Evolutionary conservation across 495 filamentous ascomycete species (phyloP), one percentile per base, ranked within the genome.

Genomic region (Platismatia glauca): DNA sequence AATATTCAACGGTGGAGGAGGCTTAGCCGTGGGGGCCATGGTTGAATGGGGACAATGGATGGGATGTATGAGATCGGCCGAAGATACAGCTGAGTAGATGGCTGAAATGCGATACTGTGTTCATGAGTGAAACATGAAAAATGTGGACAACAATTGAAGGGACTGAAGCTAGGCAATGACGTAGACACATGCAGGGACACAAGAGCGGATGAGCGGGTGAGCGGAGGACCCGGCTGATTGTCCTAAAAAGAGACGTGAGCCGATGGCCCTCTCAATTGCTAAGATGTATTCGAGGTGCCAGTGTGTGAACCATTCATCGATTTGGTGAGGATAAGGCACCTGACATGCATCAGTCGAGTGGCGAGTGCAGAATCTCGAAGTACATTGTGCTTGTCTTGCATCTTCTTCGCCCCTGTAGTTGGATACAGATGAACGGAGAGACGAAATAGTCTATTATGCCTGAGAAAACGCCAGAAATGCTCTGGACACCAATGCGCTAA

Each of bases 1-100:
- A 56, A 84, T 81, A 41, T 75, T 71, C 27, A 58, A 58, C 7
- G 3, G 3, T 43, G 37, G 24, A 12, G 37, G 34, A 58, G 29
- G 16, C 50, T 43, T 44, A 5, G 31, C 13, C 6, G 57, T 8
- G 57, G 29, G n/a, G 2, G 50, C 29, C 50, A 58, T 58, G 22
- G 8, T 44, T 18, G 13, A 13, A 20, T 39, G 12, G 24, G 31
- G 29, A 24, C 1, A 20, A 18, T 53, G 6, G 29, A 50, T 18
- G 48, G 6, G 27, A 52, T 31, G 13, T 52, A 52, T 33, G 50
- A 20, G 6, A 34, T 31, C 0, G 2, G n/a, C 6, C 1, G 12
- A 29, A 27, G 46, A 7, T 16, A 13, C 24, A 13, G 22, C n/a
- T 29, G 46, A 29, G 29, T 12, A 15, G 0, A 20, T 11, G 44